Base-by-base conservation (phyloP, 495 filamentous ascomycete species). In the Xylaria flabelliformis region DNA sequence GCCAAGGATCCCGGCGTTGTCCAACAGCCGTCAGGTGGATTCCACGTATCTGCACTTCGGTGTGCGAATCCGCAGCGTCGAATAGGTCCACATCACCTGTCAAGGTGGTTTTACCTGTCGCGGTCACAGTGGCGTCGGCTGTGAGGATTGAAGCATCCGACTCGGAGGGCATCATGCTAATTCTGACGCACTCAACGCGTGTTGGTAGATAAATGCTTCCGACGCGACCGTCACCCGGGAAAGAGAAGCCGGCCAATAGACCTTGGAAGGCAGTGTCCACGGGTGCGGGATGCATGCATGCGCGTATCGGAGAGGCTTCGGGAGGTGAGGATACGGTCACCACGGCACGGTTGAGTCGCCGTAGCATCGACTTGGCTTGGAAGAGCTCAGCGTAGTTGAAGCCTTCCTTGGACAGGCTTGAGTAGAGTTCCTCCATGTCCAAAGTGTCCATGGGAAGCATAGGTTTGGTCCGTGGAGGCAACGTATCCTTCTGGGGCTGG, bases 1-100 rank as follows among this genome's bases (percentile, higher is more conserved):
- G 44, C 29, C 46, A 64, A 12, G 56, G 71, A 32, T 73, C 71
- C 21, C 61, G 61, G 61, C 61, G 36, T 29, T 64, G 39, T 4
- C 39, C 21, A 42, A 64, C 36, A 4, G 61, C 61, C 1, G 39
- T 64, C 21, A 42, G 5, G 21, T 64, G 61, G 2, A 64, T 24
- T 13, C 61, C 39, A 6, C 61, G 36, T 21, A 64, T 44, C 39
- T 64, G 61, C 9, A 64, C 61, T 13, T 64, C 12, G 7, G 39
- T 44, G 6, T 12, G 61, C 17, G 26, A 5, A 46, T 42, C 39
- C n/a, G 61, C 61, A 0, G 61, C 61, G n/a, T 64, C 39, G 12
- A 64, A 64, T 0, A 64, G 61, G 61, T 64, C 61, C 10, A 64
- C 61, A 64, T 64, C 41, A 0, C 61, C 61, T 24, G 61, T 64